Base-by-base conservation (phyloP, 371 early-diverging fungal genomes). In the Rhizomucor pusillus region DNA sequence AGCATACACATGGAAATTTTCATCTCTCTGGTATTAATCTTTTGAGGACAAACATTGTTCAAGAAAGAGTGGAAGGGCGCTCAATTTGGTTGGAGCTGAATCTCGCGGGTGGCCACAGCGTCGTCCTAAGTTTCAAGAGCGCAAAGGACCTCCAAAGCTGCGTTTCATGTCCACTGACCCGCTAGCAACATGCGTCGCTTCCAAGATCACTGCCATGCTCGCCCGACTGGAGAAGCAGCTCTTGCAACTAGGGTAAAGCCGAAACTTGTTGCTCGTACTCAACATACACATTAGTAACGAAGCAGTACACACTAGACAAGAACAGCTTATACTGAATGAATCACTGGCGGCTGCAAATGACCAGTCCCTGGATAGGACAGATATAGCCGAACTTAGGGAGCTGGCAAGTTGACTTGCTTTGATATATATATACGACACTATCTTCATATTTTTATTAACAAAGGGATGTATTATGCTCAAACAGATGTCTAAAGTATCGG, bases 401-500 rank as follows among this genome's bases (percentile, higher is more conserved):
- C 41, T 41, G 5, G 41, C 5, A 11, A 41, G 41, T 41, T 4
- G 19, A 41, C 37, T 37, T 37, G 37, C 37, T 11, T 11, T 9
- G 11, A 14, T 37, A n/a, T 37, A 37, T 11, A 37, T 9, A 37
- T 9, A 37, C 37, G 37, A 14, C 14, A 37, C 14, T 37, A 14
- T 37, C 37, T 37, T 37, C 14, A 11, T 9, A 9, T 37, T 9
- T 37, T 37, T 37, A 14, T 37, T 9, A 11, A 14, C 37, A 14
- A 14, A 9, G 11, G 14, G 37, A 37, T 11, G 11, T 37, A 11
- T 11, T 37, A 29, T 29, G 41, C 4, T 46, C 4, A 23, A 13
- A 13, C 19, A 74, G 74, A 74, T 74, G 71, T 56, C 52, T 39
- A 62, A 68, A 52, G 66, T 74, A 14, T 54, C 68, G 0, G 24